A percentile compares a stretch with the other conserved stretches of the same genome.
Evolutionary conservation across 176 grass and related monocot species (phyloP).

Genomic region (Oropetium thomaeum): DNA sequence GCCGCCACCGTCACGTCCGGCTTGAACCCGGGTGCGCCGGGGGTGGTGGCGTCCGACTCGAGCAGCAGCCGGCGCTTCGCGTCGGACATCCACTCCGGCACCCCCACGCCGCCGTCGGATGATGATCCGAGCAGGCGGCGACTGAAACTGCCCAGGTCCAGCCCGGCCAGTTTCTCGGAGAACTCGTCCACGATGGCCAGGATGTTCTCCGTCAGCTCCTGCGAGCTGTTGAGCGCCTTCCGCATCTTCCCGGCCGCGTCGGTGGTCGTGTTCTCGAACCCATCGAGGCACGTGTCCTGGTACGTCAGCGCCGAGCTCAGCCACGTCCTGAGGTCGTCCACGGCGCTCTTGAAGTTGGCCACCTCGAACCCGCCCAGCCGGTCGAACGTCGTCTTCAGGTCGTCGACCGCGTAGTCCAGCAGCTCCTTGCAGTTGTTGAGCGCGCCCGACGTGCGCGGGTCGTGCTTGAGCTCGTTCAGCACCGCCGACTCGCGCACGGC

Average conservation of each 20-base stretch:
- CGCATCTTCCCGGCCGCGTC: constrained; percentile 56
- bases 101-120: neutral
- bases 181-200: constrained; percentile 36
- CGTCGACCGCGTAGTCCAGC: constrained; percentile 73
- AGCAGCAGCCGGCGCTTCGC: constrained; percentile 37
- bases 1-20: constrained; percentile 60
- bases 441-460: constrained; percentile 60
- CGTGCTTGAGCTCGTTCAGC: constrained; percentile 48
- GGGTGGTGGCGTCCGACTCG: neutral
- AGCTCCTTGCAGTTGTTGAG: constrained; percentile 65
- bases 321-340: constrained; percentile 79
- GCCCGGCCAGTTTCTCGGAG: constrained; percentile 35
- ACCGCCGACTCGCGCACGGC: constrained; percentile 51
- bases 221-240: constrained; percentile 38
- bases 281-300: constrained; percentile 80
- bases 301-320: constrained; percentile 71
- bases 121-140: constrained; percentile 46
- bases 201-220: no score
- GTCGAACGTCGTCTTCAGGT: constrained; percentile 57
- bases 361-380: constrained; percentile 57
- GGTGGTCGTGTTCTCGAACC: constrained; percentile 54
- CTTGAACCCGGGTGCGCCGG: constrained; percentile 24
- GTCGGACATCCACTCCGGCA: constrained; percentile 43
- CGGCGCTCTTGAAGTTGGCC: constrained; percentile 45
- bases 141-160: constrained; percentile 35